Base-by-base conservation (phyloP, 2,329 filamentous ascomycete genomes). In the Exophiala calicioides region DNA sequence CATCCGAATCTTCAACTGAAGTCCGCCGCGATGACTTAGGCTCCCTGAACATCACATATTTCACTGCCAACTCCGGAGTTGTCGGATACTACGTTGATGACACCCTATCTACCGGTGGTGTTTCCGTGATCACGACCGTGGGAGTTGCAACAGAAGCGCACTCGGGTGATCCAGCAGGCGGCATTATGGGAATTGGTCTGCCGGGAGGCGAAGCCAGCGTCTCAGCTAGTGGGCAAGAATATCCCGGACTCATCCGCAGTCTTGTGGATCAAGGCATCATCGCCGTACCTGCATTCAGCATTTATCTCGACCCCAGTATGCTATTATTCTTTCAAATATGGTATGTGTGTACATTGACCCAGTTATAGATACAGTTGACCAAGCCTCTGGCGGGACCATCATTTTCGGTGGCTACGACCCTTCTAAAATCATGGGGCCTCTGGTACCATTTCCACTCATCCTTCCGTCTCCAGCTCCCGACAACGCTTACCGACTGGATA, bases 391-490 rank as follows among this genome's bases (percentile, higher is more conserved):
- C 19, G 40, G 53, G 23, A 82, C 71, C 48, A 81, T 90, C 41
- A 69, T 90, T 2, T 90, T 90, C 57, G 86, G 86, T 23, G 86
- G 86, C 18, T 77, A 90, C 40, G 84, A 90, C 65, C 78, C 74
- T 3, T 78, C 69, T 20, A 81, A 82, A 55, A 90, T 78, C 62
- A 62, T 67, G 2, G 85, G 84, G 15, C 62, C 73, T 3, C 72
- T 91, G 23, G 64, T 80, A 5, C 7, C 29, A 21, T 43, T 43
- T 23, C n/a, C 29, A 2, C 27, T 43, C 30, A 23, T 43, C 6
- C 10, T 19, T 9, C 39, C 39, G 5, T 34, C 29, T 13, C n/a
- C n/a, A n/a, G n/a, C n/a, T n/a, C 29, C 29, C 2, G 20, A 23
- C 19, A 23, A 31, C 12, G 30, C 31, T 7, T 19, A 13, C 12